A percentile compares a stretch with the other conserved stretches of the same genome.
phyloP scores from a whole-genome alignment of 495 filamentous ascomycete species.

The Podospora pseudopauciseta region DNA sequence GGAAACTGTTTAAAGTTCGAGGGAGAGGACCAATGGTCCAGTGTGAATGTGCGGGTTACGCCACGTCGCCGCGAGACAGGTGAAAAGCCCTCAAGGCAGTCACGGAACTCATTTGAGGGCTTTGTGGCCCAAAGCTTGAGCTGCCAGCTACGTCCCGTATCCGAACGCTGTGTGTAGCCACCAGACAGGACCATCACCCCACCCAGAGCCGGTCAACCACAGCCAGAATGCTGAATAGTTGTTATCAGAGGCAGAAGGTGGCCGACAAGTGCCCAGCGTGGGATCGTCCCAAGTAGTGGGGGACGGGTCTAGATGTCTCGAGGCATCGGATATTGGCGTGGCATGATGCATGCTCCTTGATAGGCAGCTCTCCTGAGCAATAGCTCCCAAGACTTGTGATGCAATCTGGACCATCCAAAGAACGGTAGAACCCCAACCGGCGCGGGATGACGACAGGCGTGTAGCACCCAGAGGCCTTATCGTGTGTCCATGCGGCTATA shows the following conservation, averaged over 20 bases:
- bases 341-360: conserved; percentile 8
- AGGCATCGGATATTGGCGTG: not conserved
- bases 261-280: not conserved
- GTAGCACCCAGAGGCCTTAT: conserved; percentile 29
- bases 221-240: not conserved
- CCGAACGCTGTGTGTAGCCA: not conserved
- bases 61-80: not conserved
- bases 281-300: not conserved
- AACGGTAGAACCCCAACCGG: conserved; percentile 22
- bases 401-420: conserved; percentile 30
- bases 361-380: conserved; percentile 11
- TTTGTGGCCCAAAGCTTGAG: not conserved
- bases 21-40: not conserved
- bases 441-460: conserved; percentile 39
- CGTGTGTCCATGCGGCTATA: conserved; percentile 28
- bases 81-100: not conserved
- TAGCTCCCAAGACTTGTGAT: conserved; percentile 25
- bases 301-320: not conserved
- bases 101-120: not conserved
- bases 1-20: not conserved
- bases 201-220: not conserved
- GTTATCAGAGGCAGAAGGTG: not conserved
- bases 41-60: not conserved
- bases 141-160: not conserved
- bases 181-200: not conserved